Evolutionary conservation across 306 rosid species (phyloP).

Genomic region (Medicago ruthenica): DNA sequence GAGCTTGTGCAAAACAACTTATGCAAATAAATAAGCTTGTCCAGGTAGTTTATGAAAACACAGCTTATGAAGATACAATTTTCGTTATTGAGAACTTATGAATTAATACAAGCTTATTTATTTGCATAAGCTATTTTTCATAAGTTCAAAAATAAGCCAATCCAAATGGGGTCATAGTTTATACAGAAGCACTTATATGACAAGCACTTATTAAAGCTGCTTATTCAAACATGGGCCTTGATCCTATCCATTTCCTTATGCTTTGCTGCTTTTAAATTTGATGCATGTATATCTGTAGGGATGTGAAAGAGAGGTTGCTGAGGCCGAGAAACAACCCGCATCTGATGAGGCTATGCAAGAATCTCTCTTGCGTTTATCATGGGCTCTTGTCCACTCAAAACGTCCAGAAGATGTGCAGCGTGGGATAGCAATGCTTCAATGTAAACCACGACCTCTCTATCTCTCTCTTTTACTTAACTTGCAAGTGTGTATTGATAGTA

Average conservation of each 20-base stretch:
- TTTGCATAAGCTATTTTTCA: too few relatives aligned
- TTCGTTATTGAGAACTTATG: too few relatives aligned
- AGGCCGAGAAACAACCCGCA: constrained; percentile 64
- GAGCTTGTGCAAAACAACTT: not conserved
- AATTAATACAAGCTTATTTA: too few relatives aligned
- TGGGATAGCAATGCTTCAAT: constrained; percentile 97
- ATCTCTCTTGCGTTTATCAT: constrained; percentile 77
- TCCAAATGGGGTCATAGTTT: not conserved
- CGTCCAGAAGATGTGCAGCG: constrained; percentile 81
- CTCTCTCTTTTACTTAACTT: not conserved
- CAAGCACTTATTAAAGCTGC: not conserved
- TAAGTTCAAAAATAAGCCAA: not conserved
- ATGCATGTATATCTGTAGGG: constrained; percentile 52
- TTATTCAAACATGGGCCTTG: not conserved
- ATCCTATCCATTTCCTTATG: not conserved
- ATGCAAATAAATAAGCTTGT: not conserved
- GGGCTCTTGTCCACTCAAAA: constrained; percentile 96
- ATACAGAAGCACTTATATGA: not conserved
- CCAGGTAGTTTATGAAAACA: too few relatives aligned
- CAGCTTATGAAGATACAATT: too few relatives aligned
- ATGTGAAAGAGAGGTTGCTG: constrained; percentile 85
- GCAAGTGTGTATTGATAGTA: constrained; percentile 1
- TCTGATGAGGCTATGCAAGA: constrained; percentile 65
- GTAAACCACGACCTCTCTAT: constrained; percentile 38
- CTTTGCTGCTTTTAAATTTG: constrained; percentile 30